Base-by-base conservation (phyloP, 2,329 filamentous ascomycete genomes). In the Fusarium lateritium region DNA sequence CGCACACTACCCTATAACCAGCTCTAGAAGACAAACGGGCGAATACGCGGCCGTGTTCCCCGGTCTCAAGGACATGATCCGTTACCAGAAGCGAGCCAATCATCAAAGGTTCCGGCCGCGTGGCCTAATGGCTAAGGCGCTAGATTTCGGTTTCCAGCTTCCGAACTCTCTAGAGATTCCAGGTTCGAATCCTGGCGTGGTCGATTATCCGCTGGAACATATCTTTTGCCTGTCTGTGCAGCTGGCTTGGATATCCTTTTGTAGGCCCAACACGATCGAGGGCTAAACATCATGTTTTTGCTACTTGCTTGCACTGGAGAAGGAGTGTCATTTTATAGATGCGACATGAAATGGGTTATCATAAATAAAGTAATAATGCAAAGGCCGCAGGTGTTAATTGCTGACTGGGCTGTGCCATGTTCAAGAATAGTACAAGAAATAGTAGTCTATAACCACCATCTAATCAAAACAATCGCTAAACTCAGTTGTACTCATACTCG, bases 121-220 rank as follows among this genome's bases (percentile, higher is more conserved):
- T 63, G 60, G 60, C 60, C 60, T 63, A 63, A 63, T 63, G 60
- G 60, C 50, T 64, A 63, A 63, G 60, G 60, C 60, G 60, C 60
- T 63, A 63, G 58, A 63, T 63, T 63, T 63, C 60, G 60, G 60
- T 49, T 17, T 26, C 13, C 57, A 42, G 7, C 3, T 6, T 19
- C 28, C 34, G 33, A 62, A 62, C 5, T n/a, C 60, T 63, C 58
- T 63, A 63, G 60, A 63, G 60, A 63, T 63, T 63, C 33, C 59
- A 63, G 60, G 60, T 63, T 63, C 60, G 60, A 63, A 24, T 64
- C 60, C 60, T 63, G 59, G 33, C 60, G 60, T 45, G 60, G 60
- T 63, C 60, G 58, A 63, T 3, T 22, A 10, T 34, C 22, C 6
- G 3, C 24, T 33, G 22, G 22, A 11, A 5, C 1, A 6, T 2